These are phyloP conservation scores for Suillus hirtellus DNA, from an alignment of 768 basidiomycete genomes.

Conservation along the genomic window DNA sequence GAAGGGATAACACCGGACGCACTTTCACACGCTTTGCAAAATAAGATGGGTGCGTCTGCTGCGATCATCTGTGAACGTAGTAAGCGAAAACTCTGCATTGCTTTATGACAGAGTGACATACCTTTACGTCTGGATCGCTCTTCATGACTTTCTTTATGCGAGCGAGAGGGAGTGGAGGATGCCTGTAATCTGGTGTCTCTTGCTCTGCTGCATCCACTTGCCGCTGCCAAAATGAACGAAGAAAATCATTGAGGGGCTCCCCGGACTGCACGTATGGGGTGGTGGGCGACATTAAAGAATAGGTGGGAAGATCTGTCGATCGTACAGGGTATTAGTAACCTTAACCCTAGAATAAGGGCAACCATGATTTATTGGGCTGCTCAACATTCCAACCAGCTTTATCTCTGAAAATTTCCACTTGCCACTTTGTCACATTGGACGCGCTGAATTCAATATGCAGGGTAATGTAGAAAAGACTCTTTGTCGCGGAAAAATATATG, in stretches of 20 bases:
- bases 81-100: conserved; percentile 10
- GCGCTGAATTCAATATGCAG: background rate
- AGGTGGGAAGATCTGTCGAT: conserved; percentile 11
- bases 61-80: conserved; percentile 82
- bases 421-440: background rate
- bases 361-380: no score
- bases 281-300: conserved; percentile 31
- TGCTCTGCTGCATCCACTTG: conserved; percentile 86
- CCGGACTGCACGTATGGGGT: conserved; percentile 79
- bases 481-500: background rate
- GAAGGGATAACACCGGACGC: conserved; percentile 34
- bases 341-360: conserved; percentile 29
- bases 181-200: conserved; percentile 85
- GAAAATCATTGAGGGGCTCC: conserved; percentile 83
- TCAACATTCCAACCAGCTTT: background rate
- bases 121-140: conserved; percentile 95
- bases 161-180: conserved; percentile 88
- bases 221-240: conserved; percentile 87
- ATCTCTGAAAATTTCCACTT: background rate
- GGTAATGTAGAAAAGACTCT: background rate
- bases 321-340: conserved; percentile 16
- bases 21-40: conserved; percentile 99
- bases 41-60: conserved; percentile 93
- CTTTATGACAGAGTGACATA: conserved; percentile 38
- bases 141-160: conserved; percentile 99